Percentiles rank a stretch among this genome's conserved stretches.
phyloP scores from a whole-genome alignment of 2,329 filamentous ascomycete species.

The Uncinocarpus reesii region DNA sequence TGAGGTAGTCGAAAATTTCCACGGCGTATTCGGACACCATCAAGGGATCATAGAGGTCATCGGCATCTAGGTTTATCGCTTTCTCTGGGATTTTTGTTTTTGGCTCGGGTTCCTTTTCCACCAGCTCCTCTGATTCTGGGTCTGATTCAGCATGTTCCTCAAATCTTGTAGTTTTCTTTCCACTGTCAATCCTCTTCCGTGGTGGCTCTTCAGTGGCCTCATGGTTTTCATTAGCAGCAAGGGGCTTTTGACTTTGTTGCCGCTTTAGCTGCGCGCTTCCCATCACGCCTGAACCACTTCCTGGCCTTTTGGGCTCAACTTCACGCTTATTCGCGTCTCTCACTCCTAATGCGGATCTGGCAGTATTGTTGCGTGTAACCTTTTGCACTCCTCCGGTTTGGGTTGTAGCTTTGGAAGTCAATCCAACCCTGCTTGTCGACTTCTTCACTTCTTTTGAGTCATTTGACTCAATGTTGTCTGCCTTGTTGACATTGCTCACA shows the following conservation, averaged over 20 bases:
- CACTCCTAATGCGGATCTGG: constrained; percentile 51
- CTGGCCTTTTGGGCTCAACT: constrained; percentile 59
- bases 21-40: constrained; percentile 97
- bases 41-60: constrained; percentile 84
- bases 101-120: constrained; percentile 3
- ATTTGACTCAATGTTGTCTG: constrained; percentile 44
- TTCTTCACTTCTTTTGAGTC: constrained; percentile 61
- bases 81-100: constrained; percentile 16
- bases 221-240: constrained; percentile 45
- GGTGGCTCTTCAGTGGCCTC: constrained; percentile 55
- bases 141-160: constrained; percentile 4
- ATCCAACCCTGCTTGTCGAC: constrained; percentile 51
- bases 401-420: constrained; percentile 65
- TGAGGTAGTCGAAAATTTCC: constrained; percentile 91
- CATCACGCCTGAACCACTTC: constrained; percentile 60
- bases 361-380: constrained; percentile 48
- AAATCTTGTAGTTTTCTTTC: constrained; percentile 34
- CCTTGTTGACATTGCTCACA: constrained; percentile 86
- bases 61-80: constrained; percentile 59
- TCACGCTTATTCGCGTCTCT: constrained; percentile 60
- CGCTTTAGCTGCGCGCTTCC: constrained; percentile 59
- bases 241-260: constrained; percentile 45
- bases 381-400: constrained; percentile 79
- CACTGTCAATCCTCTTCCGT: constrained; percentile 54
- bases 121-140: constrained; percentile 21